phyloP scores from a whole-genome alignment of 345 rosid genomes.

The Rhodamnia argentea region DNA sequence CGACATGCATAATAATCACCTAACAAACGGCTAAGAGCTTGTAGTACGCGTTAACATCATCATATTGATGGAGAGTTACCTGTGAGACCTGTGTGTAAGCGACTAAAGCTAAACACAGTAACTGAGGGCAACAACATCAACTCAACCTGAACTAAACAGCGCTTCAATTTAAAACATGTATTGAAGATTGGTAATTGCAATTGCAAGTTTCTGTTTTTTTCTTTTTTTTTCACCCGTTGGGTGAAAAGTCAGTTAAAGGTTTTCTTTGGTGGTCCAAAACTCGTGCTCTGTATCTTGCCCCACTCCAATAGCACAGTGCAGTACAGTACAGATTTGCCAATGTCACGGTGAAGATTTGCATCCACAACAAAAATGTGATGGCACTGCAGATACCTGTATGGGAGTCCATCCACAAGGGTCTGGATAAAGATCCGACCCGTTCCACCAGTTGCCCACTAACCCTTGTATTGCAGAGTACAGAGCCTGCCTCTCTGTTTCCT shows the following conservation, averaged over 20 bases:
- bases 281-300: background rate
- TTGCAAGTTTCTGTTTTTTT: background rate
- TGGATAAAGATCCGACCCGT: conserved; percentile 84
- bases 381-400: conserved; percentile 43
- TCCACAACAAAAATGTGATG: background rate
- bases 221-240: background rate
- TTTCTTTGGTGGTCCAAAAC: background rate
- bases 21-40: background rate
- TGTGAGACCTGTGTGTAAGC: background rate
- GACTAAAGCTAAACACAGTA: background rate
- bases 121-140: background rate
- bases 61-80: background rate
- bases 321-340: background rate
- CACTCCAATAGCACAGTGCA: background rate
- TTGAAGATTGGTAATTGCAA: background rate
- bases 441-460: conserved; percentile 83
- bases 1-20: background rate
- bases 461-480: conserved; percentile 75
- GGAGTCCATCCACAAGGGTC: conserved; percentile 99
- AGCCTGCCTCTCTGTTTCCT: conserved; percentile 52
- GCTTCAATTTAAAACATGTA: background rate
- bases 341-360: background rate
- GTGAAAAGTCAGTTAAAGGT: background rate
- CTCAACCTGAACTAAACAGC: background rate
- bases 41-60: background rate